Percentiles rank a stretch among this genome's conserved stretches.
Evolutionary conservation across 1,284 basidiomycete genomes (phyloP).

Genomic region (Anthracocystis panici-leucophaei): DNA sequence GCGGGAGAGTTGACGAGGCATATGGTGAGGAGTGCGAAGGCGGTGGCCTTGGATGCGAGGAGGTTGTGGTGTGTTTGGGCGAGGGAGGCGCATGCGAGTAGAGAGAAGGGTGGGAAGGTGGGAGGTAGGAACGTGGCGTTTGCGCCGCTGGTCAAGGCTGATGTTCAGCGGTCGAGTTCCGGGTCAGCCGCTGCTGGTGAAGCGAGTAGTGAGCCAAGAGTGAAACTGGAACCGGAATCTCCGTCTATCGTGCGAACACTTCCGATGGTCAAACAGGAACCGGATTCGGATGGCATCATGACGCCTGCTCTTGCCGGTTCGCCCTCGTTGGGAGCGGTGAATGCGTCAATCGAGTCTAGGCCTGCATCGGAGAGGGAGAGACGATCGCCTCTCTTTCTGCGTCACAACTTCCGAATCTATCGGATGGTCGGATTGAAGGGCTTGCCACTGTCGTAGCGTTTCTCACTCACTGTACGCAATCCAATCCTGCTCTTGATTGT

Average conservation of each 20-base stretch:
- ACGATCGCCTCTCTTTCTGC: constrained; percentile 23
- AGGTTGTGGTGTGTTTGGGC: constrained; percentile 39
- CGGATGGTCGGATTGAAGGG: constrained; percentile 13
- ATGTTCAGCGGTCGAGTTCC: not conserved
- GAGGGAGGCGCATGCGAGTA: constrained; percentile 8
- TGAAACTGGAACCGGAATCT: constrained; percentile 25
- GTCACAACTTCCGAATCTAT: constrained; percentile 40
- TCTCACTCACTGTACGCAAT: not conserved
- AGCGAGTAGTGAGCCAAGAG: not conserved
- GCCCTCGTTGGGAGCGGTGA: not conserved
- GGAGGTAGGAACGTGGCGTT: constrained; percentile 10
- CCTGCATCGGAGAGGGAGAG: not conserved
- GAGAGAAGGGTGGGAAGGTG: not conserved
- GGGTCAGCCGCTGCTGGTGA: not conserved
- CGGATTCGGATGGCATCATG: constrained; percentile 2
- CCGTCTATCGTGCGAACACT: not conserved
- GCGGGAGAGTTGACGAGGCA: constrained; percentile 20
- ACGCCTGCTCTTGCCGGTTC: not conserved
- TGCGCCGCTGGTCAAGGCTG: not conserved
- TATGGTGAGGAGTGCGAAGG: constrained; percentile 2
- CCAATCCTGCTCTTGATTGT: not conserved
- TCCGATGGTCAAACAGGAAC: constrained; percentile 2
- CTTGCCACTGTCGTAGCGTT: constrained; percentile 16
- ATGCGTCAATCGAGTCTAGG: not conserved
- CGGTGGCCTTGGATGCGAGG: constrained; percentile 24